These are phyloP conservation scores for Hymenoscyphus linearis DNA, from an alignment of 2,329 filamentous ascomycete genomes.

Conservation along the genomic window DNA sequence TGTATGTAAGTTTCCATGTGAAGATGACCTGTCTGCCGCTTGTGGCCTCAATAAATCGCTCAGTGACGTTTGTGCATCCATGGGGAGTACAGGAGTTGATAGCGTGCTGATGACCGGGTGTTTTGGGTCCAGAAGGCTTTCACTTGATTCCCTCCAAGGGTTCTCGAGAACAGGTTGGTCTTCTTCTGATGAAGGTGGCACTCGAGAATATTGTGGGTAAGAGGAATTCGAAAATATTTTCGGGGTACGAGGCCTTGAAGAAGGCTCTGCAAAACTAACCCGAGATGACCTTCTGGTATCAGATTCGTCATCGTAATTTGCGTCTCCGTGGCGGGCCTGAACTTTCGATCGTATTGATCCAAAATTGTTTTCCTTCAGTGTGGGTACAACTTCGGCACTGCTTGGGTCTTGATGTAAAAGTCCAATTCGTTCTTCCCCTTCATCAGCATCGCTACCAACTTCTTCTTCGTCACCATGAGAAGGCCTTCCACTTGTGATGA, in stretches of 20 bases:
- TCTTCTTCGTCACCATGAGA: slow-evolving; percentile 54
- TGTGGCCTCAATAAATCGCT: slow-evolving; percentile 19
- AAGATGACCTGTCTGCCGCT: slow-evolving; percentile 23
- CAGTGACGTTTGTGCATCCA: slow-evolving; percentile 25
- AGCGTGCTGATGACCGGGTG: slow-evolving; percentile 22
- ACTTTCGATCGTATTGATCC: slow-evolving; percentile 11
- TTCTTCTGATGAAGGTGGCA: slow-evolving; percentile 12
- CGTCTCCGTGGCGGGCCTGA: slow-evolving; percentile 16
- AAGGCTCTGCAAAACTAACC: slow-evolving; percentile 25
- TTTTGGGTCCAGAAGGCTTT: slow-evolving; percentile 18
- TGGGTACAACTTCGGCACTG: slow-evolving; percentile 13
- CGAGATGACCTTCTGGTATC: slow-evolving; percentile 25
- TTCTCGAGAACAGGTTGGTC: slow-evolving; percentile 25
- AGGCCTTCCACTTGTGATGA: slow-evolving; percentile 82
- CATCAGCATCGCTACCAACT: slow-evolving; percentile 52
- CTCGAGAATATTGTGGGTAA: slow-evolving; percentile 16
- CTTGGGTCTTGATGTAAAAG: slow-evolving; percentile 46
- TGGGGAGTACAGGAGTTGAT: slow-evolving; percentile 29
- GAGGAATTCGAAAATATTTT: slow-evolving; percentile 22
- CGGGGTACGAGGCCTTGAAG: slow-evolving; percentile 21
- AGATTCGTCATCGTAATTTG: slow-evolving; percentile 13
- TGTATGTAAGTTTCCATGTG: slow-evolving; percentile 26
- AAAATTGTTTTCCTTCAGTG: slow-evolving; percentile 12
- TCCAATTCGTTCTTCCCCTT: slow-evolving; percentile 60
- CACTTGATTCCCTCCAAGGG: slow-evolving; percentile 24